A percentile compares a stretch with the other conserved stretches of the same genome.
These are phyloP conservation scores for Curvularia sp. DNA, from an alignment of 2,329 filamentous ascomycete genomes.

Conservation along the genomic window DNA sequence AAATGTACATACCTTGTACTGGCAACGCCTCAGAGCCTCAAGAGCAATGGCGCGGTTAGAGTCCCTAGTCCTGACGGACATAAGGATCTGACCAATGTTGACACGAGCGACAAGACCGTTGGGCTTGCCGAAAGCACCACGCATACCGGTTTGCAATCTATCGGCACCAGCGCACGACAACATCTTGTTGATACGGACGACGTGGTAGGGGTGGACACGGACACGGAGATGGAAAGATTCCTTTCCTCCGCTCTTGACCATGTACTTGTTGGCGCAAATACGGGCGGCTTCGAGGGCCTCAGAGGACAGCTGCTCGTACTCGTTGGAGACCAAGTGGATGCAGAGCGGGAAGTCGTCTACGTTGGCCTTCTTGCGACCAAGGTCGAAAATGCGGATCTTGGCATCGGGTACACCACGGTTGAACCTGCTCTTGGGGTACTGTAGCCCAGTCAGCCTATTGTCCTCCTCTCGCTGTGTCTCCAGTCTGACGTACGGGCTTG, in stretches of 20 bases:
- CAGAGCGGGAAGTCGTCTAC: slow-evolving; percentile 99
- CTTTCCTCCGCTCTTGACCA: slow-evolving; percentile 73
- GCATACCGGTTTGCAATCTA: slow-evolving; percentile 99
- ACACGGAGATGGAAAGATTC: slow-evolving; percentile 75
- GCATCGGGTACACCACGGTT: slow-evolving; percentile 95
- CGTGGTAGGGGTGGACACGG: slow-evolving; percentile 98
- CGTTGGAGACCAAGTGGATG: slow-evolving; percentile 99
- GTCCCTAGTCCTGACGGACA: slow-evolving; percentile 97
- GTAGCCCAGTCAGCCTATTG: slow-evolving; percentile 59
- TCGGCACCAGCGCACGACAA: slow-evolving; percentile 99
- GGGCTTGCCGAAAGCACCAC: slow-evolving; percentile 99
- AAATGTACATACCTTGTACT: slow-evolving; percentile 77
- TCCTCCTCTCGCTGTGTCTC: slow-evolving; percentile 27
- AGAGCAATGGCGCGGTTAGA: slow-evolving; percentile 89
- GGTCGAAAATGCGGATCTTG: slow-evolving; percentile 96
- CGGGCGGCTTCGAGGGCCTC: slow-evolving; percentile 99
- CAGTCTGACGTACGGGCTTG: slow-evolving; percentile 72
- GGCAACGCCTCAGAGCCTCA: slow-evolving; percentile 97
- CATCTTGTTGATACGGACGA: slow-evolving; percentile 99
- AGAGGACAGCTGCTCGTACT: slow-evolving; percentile 99
- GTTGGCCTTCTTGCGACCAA: slow-evolving; percentile 96
- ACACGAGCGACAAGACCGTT: slow-evolving; percentile 99
- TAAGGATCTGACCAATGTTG: slow-evolving; percentile 99
- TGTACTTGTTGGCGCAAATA: slow-evolving; percentile 99
- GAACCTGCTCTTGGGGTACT: slow-evolving; percentile 99